phyloP scores from a whole-genome alignment of 345 rosid genomes.

The Cardamine chenopodiifolia region DNA sequence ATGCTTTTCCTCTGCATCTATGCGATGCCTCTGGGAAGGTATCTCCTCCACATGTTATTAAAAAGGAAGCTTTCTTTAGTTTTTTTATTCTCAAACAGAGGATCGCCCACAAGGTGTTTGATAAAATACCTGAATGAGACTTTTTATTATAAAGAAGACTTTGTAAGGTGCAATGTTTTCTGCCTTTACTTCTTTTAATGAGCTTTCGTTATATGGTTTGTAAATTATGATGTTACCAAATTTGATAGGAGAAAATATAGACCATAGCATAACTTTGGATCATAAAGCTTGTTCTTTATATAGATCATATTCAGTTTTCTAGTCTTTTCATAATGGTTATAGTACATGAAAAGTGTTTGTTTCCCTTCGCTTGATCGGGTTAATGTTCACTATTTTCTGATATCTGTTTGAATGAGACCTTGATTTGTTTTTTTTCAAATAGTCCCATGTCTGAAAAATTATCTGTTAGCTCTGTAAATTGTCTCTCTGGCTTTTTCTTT shows the following conservation, averaged over 20 bases:
- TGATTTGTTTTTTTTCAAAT: slow-evolving; percentile 10
- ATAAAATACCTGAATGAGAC: background rate
- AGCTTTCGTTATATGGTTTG: background rate
- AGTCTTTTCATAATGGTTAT: background rate
- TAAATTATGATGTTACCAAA: background rate
- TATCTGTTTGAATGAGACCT: slow-evolving; percentile 2
- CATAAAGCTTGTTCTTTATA: background rate
- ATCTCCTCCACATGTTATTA: slow-evolving; percentile 3
- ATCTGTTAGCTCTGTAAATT: background rate
- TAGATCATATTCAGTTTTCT: background rate
- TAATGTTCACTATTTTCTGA: background rate
- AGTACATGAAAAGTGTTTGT: background rate
- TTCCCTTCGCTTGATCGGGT: background rate
- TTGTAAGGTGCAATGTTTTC: slow-evolving; percentile 17
- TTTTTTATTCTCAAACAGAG: slow-evolving; percentile 24
- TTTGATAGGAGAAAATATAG: background rate
- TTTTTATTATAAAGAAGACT: background rate
- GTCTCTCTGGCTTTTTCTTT: slow-evolving; percentile 2
- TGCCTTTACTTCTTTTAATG: background rate
- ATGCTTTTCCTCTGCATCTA: slow-evolving; percentile 15
- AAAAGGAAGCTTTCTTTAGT: background rate
- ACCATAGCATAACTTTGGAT: background rate
- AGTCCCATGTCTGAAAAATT: background rate
- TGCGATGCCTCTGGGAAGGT: background rate
- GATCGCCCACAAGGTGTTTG: background rate